These are phyloP conservation scores for Lagerstroemia speciosa DNA, from an alignment of 345 rosid species.

Conservation along the genomic window DNA sequence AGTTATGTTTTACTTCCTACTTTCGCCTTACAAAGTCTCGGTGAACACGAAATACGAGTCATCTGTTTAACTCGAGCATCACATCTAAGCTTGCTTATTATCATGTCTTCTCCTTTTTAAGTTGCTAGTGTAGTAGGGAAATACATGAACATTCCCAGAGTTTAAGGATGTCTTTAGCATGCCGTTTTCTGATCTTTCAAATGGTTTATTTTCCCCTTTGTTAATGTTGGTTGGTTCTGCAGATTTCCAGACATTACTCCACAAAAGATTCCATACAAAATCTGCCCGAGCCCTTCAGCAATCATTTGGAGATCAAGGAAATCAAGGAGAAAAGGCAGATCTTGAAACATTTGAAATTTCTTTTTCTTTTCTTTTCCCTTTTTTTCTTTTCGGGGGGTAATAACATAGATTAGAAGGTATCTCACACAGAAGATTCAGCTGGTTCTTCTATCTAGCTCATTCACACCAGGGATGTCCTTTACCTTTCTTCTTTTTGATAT, in stretches of 20 bases:
- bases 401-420: background rate
- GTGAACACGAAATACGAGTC: too few relatives aligned
- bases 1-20: too few relatives aligned
- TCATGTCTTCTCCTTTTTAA: background rate
- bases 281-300: conserved; percentile 69
- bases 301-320: conserved; percentile 72
- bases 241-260: conserved; percentile 54
- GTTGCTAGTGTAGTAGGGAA: background rate
- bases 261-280: conserved; percentile 53
- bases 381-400: too few relatives aligned
- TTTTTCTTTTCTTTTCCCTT: background rate
- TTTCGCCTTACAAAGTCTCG: too few relatives aligned
- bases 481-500: too few relatives aligned
- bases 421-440: background rate
- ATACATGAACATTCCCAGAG: background rate
- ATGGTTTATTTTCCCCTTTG: background rate
- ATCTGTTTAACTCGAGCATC: background rate
- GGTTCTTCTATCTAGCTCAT: too few relatives aligned
- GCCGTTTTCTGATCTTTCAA: background rate
- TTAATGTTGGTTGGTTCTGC: conserved; percentile 12
- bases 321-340: conserved; percentile 26
- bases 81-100: background rate
- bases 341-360: background rate
- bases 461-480: too few relatives aligned
- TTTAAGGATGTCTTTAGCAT: background rate